These are phyloP conservation scores for Lentinula lateritia DNA, from an alignment of 768 basidiomycete species.

Conservation along the genomic window DNA sequence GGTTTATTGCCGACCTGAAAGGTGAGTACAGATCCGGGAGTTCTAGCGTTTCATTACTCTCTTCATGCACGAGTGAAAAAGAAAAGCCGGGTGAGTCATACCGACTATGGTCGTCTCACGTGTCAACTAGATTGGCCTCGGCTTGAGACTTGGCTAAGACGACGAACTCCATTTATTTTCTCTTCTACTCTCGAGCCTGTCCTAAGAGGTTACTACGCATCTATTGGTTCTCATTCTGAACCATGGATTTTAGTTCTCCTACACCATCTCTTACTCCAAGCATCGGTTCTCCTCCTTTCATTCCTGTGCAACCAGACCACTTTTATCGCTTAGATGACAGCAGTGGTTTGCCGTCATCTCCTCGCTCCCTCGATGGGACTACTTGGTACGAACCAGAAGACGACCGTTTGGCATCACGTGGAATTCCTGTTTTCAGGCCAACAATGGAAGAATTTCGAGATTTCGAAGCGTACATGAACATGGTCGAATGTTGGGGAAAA, in stretches of 20 bases:
- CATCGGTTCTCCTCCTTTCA: conserved; percentile 45
- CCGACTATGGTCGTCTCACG: not conserved
- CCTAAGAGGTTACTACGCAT: not conserved
- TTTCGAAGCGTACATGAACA: conserved; percentile 88
- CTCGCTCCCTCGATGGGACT: conserved; percentile 49
- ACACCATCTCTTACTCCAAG: conserved; percentile 37
- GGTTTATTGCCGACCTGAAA: too few species aligned
- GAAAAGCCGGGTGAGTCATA: not conserved
- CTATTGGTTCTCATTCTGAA: not conserved
- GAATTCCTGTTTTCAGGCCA: conserved; percentile 96
- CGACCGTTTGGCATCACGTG: conserved; percentile 76
- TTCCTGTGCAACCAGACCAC: conserved; percentile 70
- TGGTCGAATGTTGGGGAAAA: conserved; percentile 85
- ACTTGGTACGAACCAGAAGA: conserved; percentile 74
- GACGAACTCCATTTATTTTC: not conserved
- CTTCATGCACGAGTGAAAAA: too few species aligned
- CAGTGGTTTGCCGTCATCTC: conserved; percentile 49
- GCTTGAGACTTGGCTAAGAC: not conserved
- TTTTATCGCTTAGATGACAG: conserved; percentile 61
- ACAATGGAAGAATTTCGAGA: conserved; percentile 87
- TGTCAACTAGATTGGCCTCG: not conserved
- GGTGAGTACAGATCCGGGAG: too few species aligned
- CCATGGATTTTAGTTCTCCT: conserved; percentile 9
- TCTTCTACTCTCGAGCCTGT: not conserved
- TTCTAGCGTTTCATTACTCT: too few species aligned